Conservation (phyloP, 2,329 filamentous ascomycete genomes). For the Cercospora sojina region DNA sequence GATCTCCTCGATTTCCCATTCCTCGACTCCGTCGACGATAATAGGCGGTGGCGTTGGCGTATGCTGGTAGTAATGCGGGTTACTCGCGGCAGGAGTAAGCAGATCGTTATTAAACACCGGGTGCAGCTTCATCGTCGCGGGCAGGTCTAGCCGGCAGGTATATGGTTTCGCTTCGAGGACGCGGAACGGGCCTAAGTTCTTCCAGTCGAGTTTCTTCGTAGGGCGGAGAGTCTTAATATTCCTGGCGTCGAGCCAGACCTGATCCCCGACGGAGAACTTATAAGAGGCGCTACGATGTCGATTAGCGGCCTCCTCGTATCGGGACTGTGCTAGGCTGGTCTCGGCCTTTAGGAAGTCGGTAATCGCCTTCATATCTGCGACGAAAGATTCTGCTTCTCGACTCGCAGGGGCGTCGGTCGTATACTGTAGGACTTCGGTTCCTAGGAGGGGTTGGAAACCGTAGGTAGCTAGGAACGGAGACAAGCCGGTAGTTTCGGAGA, state of each 20-base stretch:
- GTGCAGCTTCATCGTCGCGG: too few species aligned
- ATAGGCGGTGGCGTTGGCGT: not conserved
- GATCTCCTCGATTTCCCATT: not conserved
- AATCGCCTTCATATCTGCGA: not conserved
- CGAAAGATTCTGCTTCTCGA: not conserved
- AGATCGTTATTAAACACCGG: not conserved
- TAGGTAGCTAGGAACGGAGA: not conserved
- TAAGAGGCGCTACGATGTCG: not conserved
- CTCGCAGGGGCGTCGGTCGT: not conserved
- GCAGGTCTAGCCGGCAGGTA: too few species aligned
- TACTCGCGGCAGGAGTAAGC: not conserved
- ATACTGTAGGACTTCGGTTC: not conserved
- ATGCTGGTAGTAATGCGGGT: not conserved
- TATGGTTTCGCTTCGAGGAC: too few species aligned
- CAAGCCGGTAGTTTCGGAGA: not conserved
- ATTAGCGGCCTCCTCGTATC: not conserved
- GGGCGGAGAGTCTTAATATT: not conserved
- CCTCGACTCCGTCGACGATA: not conserved
- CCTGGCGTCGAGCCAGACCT: not conserved
- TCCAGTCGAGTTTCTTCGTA: too few species aligned
- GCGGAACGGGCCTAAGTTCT: too few species aligned
- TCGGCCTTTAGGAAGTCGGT: not conserved
- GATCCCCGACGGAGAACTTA: not conserved
- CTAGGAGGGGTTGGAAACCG: not conserved
- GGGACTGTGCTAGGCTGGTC: not conserved